A percentile compares a stretch with the other conserved stretches of the same genome.
Evolutionary conservation across 306 rosid species (phyloP).

Genomic region (Cajanus cajan): DNA sequence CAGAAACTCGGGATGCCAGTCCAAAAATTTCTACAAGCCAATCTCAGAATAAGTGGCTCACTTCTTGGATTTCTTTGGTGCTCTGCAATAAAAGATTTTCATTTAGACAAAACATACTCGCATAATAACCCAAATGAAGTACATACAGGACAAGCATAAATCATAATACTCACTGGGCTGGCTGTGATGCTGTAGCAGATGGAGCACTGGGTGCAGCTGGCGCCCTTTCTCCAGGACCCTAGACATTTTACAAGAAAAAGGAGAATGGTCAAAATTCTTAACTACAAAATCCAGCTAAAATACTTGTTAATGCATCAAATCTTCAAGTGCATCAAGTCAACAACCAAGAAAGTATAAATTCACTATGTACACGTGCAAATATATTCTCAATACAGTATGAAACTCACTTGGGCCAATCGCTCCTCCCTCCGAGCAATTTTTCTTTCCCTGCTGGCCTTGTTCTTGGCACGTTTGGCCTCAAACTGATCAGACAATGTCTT

Average conservation of each 20-base stretch:
- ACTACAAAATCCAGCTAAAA: neutral
- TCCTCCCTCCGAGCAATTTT: slow-evolving; percentile 87
- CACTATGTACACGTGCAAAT: neutral
- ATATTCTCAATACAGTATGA: neutral
- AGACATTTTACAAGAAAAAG: neutral
- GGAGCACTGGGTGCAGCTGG: slow-evolving; percentile 40
- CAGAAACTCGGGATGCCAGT: slow-evolving; percentile 6
- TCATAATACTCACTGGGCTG: slow-evolving; percentile 57
- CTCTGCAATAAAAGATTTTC: slow-evolving; percentile 44
- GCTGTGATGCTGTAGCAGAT: slow-evolving; percentile 48
- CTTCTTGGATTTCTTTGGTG: slow-evolving; percentile 77
- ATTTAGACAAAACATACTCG: neutral
- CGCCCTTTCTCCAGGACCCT: slow-evolving; percentile 85
- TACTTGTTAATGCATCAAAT: neutral
- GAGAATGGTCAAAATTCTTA: neutral
- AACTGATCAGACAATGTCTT: slow-evolving; percentile 92
- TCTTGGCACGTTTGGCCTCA: slow-evolving; percentile 94
- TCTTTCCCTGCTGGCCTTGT: slow-evolving; percentile 96
- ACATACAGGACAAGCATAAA: neutral
- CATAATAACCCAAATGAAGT: neutral
- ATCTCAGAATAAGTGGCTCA: slow-evolving; percentile 29
- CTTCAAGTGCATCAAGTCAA: neutral
- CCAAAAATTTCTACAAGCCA: slow-evolving; percentile 16
- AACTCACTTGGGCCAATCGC: slow-evolving; percentile 77
- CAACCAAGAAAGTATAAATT: neutral